Percentiles rank a stretch among this genome's conserved stretches.
Conservation (phyloP, 441 rosid species). For the Rhodomyrtus psidioides region DNA sequence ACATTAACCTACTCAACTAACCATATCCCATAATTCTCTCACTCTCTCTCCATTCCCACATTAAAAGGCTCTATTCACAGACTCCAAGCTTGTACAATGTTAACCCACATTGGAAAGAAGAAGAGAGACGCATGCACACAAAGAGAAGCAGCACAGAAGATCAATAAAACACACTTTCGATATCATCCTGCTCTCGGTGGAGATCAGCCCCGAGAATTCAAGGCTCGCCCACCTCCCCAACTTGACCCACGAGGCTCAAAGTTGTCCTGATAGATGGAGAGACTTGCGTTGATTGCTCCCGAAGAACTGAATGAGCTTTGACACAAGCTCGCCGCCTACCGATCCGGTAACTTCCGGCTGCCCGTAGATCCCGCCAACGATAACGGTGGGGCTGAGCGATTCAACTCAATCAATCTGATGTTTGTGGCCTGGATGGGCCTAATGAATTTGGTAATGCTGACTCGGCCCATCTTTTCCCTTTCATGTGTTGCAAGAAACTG, state of each 20-base stretch:
- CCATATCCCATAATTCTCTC: background rate
- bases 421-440: background rate
- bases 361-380: conserved; percentile 31
- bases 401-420: background rate
- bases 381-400: conserved; percentile 30
- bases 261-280: conserved; percentile 34
- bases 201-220: conserved; percentile 17
- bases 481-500: background rate
- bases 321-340: conserved; percentile 31
- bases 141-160: background rate
- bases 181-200: conserved; percentile 33
- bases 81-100: background rate
- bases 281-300: conserved; percentile 35
- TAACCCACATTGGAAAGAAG: background rate
- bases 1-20: background rate
- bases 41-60: background rate
- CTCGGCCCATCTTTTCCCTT: background rate
- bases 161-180: background rate
- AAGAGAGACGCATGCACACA: background rate
- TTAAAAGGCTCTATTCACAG: background rate
- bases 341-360: conserved; percentile 43
- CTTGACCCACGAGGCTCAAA: conserved; percentile 29
- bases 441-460: background rate
- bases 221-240: conserved; percentile 1
- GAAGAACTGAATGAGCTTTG: conserved; percentile 44